These are phyloP conservation scores for Gamsiella multidivaricata DNA, from an alignment of 192 early-diverging fungal genomes.

Conservation along the genomic window DNA sequence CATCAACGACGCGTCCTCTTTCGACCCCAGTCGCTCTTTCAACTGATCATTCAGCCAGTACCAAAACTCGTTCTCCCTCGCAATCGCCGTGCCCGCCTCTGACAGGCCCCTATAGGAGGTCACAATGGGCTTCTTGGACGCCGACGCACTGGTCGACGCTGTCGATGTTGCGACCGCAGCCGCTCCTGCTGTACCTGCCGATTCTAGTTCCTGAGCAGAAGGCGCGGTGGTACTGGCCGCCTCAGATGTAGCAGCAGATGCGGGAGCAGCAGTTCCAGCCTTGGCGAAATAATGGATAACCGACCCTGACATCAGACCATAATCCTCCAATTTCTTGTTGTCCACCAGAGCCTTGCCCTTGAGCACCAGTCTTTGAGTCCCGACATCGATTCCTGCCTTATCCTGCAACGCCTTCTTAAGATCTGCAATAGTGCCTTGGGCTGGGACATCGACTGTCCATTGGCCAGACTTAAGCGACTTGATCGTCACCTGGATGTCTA, in stretches of 20 bases:
- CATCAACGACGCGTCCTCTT: constrained; percentile 50
- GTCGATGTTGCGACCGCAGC: neutral
- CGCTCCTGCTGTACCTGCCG: neutral
- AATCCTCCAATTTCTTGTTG: constrained; percentile 62
- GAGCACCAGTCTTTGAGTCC: constrained; percentile 65
- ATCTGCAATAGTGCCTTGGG: constrained; percentile 50
- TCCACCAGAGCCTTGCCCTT: constrained; percentile 70
- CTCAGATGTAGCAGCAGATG: neutral
- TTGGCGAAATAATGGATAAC: constrained; percentile 64
- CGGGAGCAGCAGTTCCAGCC: constrained; percentile 23
- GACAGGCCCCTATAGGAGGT: constrained; percentile 43
- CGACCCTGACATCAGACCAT: constrained; percentile 55
- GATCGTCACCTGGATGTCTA: constrained; percentile 56
- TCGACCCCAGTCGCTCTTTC: constrained; percentile 49
- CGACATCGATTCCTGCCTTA: constrained; percentile 38
- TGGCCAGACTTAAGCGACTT: constrained; percentile 58
- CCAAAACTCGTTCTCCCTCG: constrained; percentile 47
- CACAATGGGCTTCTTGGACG: constrained; percentile 9
- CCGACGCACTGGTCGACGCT: neutral
- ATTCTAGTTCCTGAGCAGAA: neutral
- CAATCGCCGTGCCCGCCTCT: constrained; percentile 35
- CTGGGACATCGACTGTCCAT: constrained; percentile 50
- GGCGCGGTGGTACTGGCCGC: neutral
- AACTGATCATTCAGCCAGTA: constrained; percentile 51
- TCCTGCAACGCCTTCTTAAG: constrained; percentile 54